Evolutionary conservation across 768 basidiomycete genomes (phyloP), one percentile per base, ranked within the genome.

Genomic region (Trametes maxima): DNA sequence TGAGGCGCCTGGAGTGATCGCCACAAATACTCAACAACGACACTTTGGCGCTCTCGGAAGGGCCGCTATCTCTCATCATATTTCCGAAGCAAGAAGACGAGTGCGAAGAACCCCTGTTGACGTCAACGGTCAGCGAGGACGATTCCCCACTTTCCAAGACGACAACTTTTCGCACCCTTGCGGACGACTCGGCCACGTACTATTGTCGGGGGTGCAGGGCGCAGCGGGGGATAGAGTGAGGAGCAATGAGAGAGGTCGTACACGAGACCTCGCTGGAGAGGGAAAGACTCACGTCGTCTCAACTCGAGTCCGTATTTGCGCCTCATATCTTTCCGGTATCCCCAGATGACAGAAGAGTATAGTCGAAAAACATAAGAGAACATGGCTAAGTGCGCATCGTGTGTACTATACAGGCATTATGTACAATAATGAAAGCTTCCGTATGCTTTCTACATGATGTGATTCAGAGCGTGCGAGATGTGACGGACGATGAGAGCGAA

Each of bases 21-120:
- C 62, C 12, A 60, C 69, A 70, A 43, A 57, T 70, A 7, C 56
- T 70, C 12, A 68, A 66, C 10, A 58, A 64, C 7, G 48, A 67
- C 13, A 60, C 51, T 17, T 57, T 56, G 1, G 60, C 64, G 3
- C 65, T 71, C 0, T 66, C 61, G 13, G 42, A 60, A 37, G 70
- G 70, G 35, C 58, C 54, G 44, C 65, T 71, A 25, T 63, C 62
- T 1, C 53, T 71, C 8, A 54, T 64, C 14, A 36, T 62, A 19
- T 56, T 67, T 10, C 49, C 60, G 22, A 49, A 57, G 21, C 21
- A 51, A 7, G 42, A 39, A 46, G 43, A 14, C 3, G 21, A 24
- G 16, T 43, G 3, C 13, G 42, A 33, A 17, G 43, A 42, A 3
- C 65, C 68, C 7, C 42, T 68, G 1, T 45, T 68, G n/a, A 66